phyloP scores from a whole-genome alignment of 805 yeast genomes.

The Candida multigemmis region DNA sequence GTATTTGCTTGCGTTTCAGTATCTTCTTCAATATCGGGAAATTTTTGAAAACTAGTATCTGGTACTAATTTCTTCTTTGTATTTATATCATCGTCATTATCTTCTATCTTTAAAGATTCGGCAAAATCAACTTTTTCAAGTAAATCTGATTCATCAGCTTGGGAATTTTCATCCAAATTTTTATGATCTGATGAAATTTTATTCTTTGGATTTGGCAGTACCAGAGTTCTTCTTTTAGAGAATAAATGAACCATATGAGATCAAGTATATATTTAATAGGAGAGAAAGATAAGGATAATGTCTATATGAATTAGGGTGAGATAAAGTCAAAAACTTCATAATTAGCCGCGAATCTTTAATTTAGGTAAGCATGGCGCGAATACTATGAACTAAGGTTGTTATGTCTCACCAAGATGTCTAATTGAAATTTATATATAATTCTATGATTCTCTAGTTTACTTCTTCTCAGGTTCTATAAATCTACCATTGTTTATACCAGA shows the following conservation, averaged over 20 bases:
- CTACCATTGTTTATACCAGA: constrained; percentile 65
- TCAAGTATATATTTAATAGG: too few relatives aligned
- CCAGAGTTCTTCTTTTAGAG: too few relatives aligned
- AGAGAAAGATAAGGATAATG: too few relatives aligned
- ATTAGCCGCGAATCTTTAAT: too few relatives aligned
- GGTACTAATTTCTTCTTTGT: constrained; percentile 3
- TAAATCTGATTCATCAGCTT: not conserved
- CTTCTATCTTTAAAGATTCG: constrained; percentile 1
- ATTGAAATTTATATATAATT: too few relatives aligned
- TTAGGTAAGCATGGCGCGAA: too few relatives aligned
- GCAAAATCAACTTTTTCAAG: constrained; percentile 1
- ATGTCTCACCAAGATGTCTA: too few relatives aligned
- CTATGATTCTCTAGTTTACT: not conserved
- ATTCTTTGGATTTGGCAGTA: too few relatives aligned
- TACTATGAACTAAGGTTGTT: too few relatives aligned
- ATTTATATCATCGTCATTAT: constrained; percentile 2
- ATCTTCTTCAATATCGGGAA: constrained; percentile 6
- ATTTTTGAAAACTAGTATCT: constrained; percentile 2
- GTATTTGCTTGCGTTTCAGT: constrained; percentile 28
- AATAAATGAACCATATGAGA: too few relatives aligned
- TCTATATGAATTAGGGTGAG: too few relatives aligned
- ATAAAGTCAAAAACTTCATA: too few relatives aligned
- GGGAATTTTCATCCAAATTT: not conserved
- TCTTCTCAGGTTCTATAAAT: constrained; percentile 12
- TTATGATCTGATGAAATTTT: not conserved